Percentiles rank a stretch among this genome's conserved stretches.
Conservation (phyloP, 805 yeast genomes). For the Wickerhamomyces bisporus region DNA sequence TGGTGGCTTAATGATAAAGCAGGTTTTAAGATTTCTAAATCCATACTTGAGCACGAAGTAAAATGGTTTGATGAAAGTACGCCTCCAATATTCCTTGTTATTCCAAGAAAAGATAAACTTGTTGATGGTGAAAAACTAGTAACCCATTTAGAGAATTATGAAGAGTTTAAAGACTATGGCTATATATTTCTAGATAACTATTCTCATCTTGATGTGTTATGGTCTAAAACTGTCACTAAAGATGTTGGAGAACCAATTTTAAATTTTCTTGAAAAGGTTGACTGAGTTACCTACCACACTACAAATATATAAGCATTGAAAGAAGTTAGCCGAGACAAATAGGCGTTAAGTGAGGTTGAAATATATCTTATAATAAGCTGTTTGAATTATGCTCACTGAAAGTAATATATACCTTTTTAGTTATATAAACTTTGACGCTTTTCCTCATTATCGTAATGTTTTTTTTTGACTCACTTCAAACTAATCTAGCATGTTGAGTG, state of each 20-base stretch:
- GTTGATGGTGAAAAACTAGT: slow-evolving; percentile 71
- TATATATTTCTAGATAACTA: slow-evolving; percentile 48
- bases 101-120: slow-evolving; percentile 68
- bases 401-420: no score
- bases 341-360: no score
- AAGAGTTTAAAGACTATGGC: slow-evolving; percentile 31
- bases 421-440: no score
- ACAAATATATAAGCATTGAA: no score
- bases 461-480: no score
- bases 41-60: slow-evolving; percentile 44
- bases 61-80: slow-evolving; percentile 49
- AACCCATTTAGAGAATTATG: slow-evolving; percentile 58
- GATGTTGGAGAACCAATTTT: slow-evolving; percentile 52
- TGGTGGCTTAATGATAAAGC: slow-evolving; percentile 76
- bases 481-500: no score
- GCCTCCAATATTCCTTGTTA: slow-evolving; percentile 60
- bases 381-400: no score
- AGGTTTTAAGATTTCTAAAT: slow-evolving; percentile 36
- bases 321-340: no score
- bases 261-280: slow-evolving; percentile 19
- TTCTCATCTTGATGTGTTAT: slow-evolving; percentile 84
- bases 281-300: no score
- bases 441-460: no score
- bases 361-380: no score
- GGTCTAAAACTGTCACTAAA: slow-evolving; percentile 78